Evolutionary conservation across 805 yeast genomes (phyloP).

Genomic region (Jamesozyma gamospora): DNA sequence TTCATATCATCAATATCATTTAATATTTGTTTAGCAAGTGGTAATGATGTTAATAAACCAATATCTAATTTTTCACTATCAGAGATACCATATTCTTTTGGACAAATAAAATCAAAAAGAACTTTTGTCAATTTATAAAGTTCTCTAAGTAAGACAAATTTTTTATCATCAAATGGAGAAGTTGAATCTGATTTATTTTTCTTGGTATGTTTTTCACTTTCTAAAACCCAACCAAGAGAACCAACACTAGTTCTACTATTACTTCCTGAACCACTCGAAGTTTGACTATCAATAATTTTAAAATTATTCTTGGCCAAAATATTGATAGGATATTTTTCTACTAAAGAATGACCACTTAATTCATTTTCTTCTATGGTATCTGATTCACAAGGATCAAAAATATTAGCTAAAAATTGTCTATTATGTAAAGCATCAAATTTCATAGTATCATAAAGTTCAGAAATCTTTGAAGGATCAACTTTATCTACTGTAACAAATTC

Average conservation of each 20-base stretch:
- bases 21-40: conserved; percentile 80
- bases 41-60: conserved; percentile 87
- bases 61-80: conserved; percentile 92
- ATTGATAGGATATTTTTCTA: conserved; percentile 64
- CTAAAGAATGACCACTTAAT: conserved; percentile 36
- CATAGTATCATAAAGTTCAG: conserved; percentile 96
- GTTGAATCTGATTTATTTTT: conserved; percentile 18
- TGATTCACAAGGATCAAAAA: conserved; percentile 57
- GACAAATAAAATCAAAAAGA: conserved; percentile 92
- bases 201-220: conserved; percentile 28
- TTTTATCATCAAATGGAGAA: conserved; percentile 66
- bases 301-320: conserved; percentile 68
- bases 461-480: conserved; percentile 93
- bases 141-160: conserved; percentile 74
- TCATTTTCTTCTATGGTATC: conserved; percentile 27
- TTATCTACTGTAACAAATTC: conserved; percentile 90
- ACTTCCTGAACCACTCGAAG: conserved; percentile 3
- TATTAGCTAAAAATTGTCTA: conserved; percentile 73
- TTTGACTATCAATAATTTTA: conserved; percentile 38
- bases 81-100: conserved; percentile 96
- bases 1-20: conserved; percentile 73
- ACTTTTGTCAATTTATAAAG: conserved; percentile 85
- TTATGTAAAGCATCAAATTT: conserved; percentile 96
- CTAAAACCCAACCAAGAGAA: conserved; percentile 64
- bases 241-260: conserved; percentile 38